Evolutionary conservation across 345 rosid genomes (phyloP), one percentile per base, ranked within the genome.

Genomic region (Streptanthus diversifolius): DNA sequence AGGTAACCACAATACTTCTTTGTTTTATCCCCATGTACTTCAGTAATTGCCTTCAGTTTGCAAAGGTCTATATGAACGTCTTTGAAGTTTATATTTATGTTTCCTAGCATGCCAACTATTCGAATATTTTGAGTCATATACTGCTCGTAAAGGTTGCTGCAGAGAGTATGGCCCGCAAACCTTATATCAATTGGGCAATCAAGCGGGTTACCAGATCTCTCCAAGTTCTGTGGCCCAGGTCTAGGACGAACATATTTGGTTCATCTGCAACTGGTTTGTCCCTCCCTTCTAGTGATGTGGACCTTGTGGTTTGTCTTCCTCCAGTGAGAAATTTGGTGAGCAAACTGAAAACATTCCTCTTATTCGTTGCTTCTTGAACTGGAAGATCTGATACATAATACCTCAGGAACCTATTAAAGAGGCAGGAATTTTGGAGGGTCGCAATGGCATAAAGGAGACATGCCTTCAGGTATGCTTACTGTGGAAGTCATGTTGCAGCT

Each of bases 361-460:
- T 55, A 54, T 35, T 29, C 60, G 53, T 56, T 73, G 74, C 41
- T 32, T 55, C 59, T 74, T 32, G 48, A 60, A 56, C 27, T 29
- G 56, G 45, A 67, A 73, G 80, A 69, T 74, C 80, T 82, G 56
- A 84, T 68, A 37, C 68, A 25, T 68, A 17, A 43, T 48, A 32
- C 74, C 11, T 22, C 78, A 93, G 97, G 98, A 93, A 85, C 98
- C 98, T 55, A 93, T 93, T 56, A 93, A 93, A 86, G 98, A 93
- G 86, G 98, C 97, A 77, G 96, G 98, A 68, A 93, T 93, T 75
- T 85, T 93, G 88, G 98, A 93, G 81, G 98, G 98, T 71, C 98
- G 98, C 70, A 93, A 93, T 84, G 98, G 98, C 63, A 93, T 93
- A 76, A 93, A 93, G 77, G 98, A 93, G 84, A 93, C 98, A 59